phyloP scores from a whole-genome alignment of 148 eudicot genomes.

The Rhododendron griersonianum region DNA sequence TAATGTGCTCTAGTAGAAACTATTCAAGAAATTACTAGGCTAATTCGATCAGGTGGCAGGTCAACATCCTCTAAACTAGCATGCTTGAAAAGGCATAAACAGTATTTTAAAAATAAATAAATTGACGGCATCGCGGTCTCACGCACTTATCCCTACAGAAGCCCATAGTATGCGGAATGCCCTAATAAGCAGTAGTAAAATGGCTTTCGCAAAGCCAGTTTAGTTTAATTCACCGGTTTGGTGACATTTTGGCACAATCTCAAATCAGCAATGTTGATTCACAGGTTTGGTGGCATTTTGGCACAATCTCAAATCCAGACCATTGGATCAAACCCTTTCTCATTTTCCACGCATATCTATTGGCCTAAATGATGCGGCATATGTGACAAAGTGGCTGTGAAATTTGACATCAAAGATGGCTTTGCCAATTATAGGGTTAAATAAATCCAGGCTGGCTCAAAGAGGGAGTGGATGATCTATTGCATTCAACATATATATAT shows the following conservation, averaged over 20 bases:
- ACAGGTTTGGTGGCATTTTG: background rate
- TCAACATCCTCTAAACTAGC: background rate
- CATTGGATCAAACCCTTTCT: background rate
- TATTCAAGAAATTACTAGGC: background rate
- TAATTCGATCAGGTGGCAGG: background rate
- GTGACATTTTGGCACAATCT: background rate
- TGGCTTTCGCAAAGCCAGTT: no score
- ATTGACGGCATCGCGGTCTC: background rate
- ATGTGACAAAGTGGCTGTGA: background rate
- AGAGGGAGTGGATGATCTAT: background rate
- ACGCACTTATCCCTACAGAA: no score
- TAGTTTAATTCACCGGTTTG: background rate
- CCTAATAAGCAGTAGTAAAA: no score
- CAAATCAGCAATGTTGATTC: background rate
- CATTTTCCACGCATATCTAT: background rate
- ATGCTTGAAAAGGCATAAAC: background rate
- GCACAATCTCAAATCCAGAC: background rate
- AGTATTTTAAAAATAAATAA: no score
- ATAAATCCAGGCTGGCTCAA: background rate
- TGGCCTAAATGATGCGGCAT: background rate
- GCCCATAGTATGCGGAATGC: no score
- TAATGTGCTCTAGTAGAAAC: background rate
- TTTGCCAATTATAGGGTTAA: background rate
- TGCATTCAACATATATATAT: background rate
- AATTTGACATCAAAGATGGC: background rate